A percentile compares a stretch with the other conserved stretches of the same genome.
phyloP scores from a whole-genome alignment of 2,329 filamentous ascomycete genomes.

The Aschersonia sp. region DNA sequence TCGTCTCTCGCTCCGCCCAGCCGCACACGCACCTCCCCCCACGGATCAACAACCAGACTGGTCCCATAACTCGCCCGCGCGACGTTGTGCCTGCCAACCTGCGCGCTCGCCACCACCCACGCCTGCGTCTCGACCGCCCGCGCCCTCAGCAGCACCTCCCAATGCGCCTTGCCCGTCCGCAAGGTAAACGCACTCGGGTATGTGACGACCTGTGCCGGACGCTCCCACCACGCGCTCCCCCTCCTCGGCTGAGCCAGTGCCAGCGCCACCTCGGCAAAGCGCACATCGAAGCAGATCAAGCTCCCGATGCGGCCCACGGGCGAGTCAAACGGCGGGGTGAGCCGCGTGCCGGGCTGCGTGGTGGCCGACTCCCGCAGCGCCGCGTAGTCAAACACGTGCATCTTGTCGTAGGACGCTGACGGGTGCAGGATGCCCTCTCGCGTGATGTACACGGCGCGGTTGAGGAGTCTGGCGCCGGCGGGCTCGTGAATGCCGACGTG shows the following conservation, averaged over 20 bases:
- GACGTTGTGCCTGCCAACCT: constrained; percentile 57
- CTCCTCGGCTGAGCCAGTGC: constrained; percentile 37
- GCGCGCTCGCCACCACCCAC: constrained; percentile 77
- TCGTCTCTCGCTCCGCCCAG: constrained; percentile 38
- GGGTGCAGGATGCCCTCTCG: constrained; percentile 26
- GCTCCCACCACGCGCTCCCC: constrained; percentile 13
- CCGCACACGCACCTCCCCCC: constrained; percentile 61
- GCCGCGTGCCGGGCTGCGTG: constrained; percentile 51
- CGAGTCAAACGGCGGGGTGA: constrained; percentile 59
- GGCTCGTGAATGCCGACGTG: constrained; percentile 83
- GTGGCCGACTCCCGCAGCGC: constrained; percentile 34
- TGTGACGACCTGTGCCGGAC: constrained; percentile 57
- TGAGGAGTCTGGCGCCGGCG: constrained; percentile 24
- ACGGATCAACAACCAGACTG: constrained; percentile 74
- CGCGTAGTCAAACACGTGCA: constrained; percentile 74
- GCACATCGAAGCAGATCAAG: constrained; percentile 82
- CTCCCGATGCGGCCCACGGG: constrained; percentile 62
- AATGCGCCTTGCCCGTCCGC: constrained; percentile 73
- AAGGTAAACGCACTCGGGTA: constrained; percentile 89
- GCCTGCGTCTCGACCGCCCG: constrained; percentile 81
- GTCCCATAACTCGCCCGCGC: constrained; percentile 74
- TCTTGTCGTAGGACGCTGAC: constrained; percentile 57
- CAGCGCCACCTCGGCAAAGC: constrained; percentile 65
- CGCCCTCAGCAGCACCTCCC: constrained; percentile 64
- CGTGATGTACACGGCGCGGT: constrained; percentile 38